phyloP scores from a whole-genome alignment of 495 filamentous ascomycete genomes.

The Talaromyces liani region DNA sequence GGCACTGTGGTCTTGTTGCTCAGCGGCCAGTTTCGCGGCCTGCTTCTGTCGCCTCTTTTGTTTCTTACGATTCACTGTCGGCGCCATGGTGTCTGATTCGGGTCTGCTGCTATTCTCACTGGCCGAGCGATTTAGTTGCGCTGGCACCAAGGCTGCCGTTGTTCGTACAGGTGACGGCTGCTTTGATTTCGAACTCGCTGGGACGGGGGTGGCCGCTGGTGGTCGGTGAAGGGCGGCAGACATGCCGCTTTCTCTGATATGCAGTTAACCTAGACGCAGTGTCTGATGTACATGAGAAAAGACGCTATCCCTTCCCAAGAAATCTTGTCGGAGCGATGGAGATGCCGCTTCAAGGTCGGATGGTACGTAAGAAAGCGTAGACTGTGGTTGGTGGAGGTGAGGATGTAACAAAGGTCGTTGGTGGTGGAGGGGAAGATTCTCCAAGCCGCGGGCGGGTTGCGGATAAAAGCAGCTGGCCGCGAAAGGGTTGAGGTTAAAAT shows the following conservation, averaged over 20 bases:
- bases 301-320: neutral
- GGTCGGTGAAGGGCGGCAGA: conserved; percentile 6
- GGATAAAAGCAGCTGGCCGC: neutral
- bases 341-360: neutral
- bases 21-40: conserved; percentile 64
- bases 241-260: conserved; percentile 8
- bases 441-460: conserved; percentile 12
- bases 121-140: neutral
- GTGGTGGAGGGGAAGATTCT: conserved; percentile 18
- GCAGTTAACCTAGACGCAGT: neutral
- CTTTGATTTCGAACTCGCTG: conserved; percentile 1
- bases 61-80: conserved; percentile 80
- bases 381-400: neutral
- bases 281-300: conserved; percentile 2
- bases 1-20: conserved; percentile 24
- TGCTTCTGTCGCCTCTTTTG: conserved; percentile 75
- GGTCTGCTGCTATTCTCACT: conserved; percentile 4
- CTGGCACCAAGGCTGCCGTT: neutral
- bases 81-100: conserved; percentile 21
- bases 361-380: neutral
- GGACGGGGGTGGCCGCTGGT: neutral
- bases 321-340: neutral
- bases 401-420: conserved; percentile 6
- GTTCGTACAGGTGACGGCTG: neutral
- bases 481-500: neutral